These are phyloP conservation scores for Halenospora varia DNA, from an alignment of 495 filamentous ascomycete genomes.

Conservation along the genomic window DNA sequence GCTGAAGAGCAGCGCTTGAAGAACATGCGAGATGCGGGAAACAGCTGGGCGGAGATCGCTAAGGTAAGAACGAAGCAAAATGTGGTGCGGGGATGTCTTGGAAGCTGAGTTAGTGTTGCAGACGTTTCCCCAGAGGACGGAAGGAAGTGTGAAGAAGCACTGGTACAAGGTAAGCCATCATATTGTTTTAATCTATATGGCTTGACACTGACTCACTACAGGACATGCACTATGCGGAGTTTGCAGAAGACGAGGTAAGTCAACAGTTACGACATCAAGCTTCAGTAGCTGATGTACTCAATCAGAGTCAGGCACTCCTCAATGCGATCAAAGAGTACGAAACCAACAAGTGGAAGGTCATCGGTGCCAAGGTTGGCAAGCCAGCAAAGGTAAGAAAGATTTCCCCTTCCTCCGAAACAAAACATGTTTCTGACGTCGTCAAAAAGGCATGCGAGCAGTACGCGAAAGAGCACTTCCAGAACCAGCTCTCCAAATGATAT, in stretches of 20 bases:
- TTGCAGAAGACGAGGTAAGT: conserved; percentile 92
- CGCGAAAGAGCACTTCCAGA: conserved; percentile 91
- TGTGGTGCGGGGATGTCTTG: not conserved
- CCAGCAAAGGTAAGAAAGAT: conserved; percentile 73
- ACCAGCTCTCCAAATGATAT: conserved; percentile 6
- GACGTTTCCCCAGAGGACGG: conserved; percentile 89
- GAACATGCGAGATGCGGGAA: conserved; percentile 86
- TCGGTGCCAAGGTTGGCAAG: conserved; percentile 94
- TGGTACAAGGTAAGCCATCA: conserved; percentile 84
- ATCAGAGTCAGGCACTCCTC: conserved; percentile 75
- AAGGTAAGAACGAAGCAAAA: conserved; percentile 54
- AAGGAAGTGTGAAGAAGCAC: conserved; percentile 98
- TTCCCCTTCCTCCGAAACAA: conserved; percentile 7
- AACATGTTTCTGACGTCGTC: conserved; percentile 26
- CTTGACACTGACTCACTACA: conserved; percentile 11
- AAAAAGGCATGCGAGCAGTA: conserved; percentile 93
- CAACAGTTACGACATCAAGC: not conserved
- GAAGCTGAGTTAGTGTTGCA: conserved; percentile 29
- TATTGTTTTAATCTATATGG: not conserved
- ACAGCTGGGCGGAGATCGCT: conserved; percentile 95
- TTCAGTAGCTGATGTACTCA: conserved; percentile 29
- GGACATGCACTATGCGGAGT: conserved; percentile 99
- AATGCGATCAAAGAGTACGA: conserved; percentile 99
- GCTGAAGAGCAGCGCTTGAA: conserved; percentile 91
- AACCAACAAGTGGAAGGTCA: conserved; percentile 95